A percentile compares a stretch with the other conserved stretches of the same genome.
Evolutionary conservation across 208 protist species (phyloP).

Genomic region (Trypanosoma mega): DNA sequence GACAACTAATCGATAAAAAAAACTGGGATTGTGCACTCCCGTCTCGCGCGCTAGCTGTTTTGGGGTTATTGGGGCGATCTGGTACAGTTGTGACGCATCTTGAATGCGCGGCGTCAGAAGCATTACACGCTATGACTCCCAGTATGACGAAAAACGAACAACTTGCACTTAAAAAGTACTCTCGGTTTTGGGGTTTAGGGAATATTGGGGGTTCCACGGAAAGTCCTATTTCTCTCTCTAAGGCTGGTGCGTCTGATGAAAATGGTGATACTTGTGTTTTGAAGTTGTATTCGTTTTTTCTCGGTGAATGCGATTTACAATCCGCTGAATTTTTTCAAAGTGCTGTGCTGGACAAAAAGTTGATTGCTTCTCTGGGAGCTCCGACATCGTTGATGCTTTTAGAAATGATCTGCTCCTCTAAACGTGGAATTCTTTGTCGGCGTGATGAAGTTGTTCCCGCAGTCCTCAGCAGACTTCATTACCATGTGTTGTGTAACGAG

Average conservation of each 20-base stretch:
- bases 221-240: not conserved
- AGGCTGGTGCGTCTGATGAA: not conserved
- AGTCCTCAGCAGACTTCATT: conserved; percentile 15
- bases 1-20: conserved; percentile 32
- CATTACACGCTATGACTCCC: conserved; percentile 46
- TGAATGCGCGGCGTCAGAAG: conserved; percentile 35
- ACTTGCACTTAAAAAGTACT: conserved; percentile 36
- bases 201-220: not conserved
- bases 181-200: conserved; percentile 30
- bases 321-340: no score
- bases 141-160: conserved; percentile 62
- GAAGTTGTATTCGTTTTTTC: conserved; percentile 21
- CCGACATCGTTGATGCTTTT: conserved; percentile 26
- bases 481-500: conserved; percentile 24
- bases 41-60: conserved; percentile 51
- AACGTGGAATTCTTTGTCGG: not conserved
- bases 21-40: conserved; percentile 70
- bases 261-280: conserved; percentile 16
- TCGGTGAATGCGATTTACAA: no score
- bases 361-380: conserved; percentile 8
- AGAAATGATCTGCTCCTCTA: conserved; percentile 22
- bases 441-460: conserved; percentile 8
- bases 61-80: conserved; percentile 51
- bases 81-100: conserved; percentile 54
- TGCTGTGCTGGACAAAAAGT: no score